phyloP scores from a whole-genome alignment of 148 eudicot species.

The Agrostemma githago region DNA sequence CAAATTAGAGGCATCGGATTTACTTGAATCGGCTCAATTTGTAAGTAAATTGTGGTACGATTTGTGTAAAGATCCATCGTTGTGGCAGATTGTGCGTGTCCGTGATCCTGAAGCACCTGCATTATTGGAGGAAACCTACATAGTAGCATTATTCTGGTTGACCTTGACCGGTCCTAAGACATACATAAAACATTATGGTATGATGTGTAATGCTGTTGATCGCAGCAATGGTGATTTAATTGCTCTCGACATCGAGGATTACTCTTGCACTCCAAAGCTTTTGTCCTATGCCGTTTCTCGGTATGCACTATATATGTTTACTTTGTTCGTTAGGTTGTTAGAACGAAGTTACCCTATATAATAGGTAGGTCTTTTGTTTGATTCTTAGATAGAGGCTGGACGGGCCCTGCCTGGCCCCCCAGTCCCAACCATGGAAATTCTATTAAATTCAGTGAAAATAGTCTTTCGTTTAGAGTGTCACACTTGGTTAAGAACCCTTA shows the following conservation, averaged over 20 bases:
- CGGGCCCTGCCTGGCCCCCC: too few relatives aligned
- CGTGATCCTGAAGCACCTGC: background rate
- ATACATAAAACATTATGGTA: conserved; percentile 12
- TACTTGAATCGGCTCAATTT: conserved; percentile 43
- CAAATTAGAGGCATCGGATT: conserved; percentile 34
- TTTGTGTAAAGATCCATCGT: conserved; percentile 52
- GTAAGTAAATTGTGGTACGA: conserved; percentile 59
- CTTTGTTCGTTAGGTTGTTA: too few relatives aligned
- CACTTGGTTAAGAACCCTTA: too few relatives aligned
- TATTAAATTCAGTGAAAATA: too few relatives aligned
- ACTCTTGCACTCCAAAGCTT: conserved; percentile 22
- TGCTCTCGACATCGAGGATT: conserved; percentile 31
- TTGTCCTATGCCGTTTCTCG: conserved; percentile 29
- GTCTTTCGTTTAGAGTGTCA: too few relatives aligned
- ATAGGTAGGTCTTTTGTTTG: too few relatives aligned
- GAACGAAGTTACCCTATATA: too few relatives aligned
- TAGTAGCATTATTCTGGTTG: too few relatives aligned
- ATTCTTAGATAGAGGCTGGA: too few relatives aligned
- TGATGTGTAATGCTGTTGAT: conserved; percentile 35
- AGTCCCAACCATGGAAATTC: too few relatives aligned
- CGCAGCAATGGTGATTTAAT: conserved; percentile 43
- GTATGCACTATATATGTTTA: too few relatives aligned
- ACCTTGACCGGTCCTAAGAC: background rate
- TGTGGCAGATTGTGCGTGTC: conserved; percentile 49
- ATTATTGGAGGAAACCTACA: too few relatives aligned